Conservation (phyloP, 371 early-diverging fungal genomes). For the Lichtheimia ornata region DNA sequence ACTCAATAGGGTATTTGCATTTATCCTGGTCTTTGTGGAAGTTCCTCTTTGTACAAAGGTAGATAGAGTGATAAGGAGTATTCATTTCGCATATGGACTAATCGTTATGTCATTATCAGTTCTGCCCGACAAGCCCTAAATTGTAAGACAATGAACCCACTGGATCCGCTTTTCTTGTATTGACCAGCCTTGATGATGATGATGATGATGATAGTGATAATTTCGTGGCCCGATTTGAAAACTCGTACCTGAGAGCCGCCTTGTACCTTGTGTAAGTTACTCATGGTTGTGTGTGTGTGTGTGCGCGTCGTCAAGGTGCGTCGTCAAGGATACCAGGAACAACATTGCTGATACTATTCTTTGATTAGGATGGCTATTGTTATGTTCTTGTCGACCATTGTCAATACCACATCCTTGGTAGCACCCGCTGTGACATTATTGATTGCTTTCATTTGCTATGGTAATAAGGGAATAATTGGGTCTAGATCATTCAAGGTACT, state of each 20-base stretch:
- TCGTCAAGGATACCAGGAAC: background rate
- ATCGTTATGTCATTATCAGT: slow-evolving; percentile 13
- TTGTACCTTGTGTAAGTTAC: slow-evolving; percentile 37
- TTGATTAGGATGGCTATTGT: slow-evolving; percentile 32
- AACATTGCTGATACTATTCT: too few species aligned
- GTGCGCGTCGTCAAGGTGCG: slow-evolving; percentile 1
- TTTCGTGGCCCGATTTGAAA: slow-evolving; percentile 42
- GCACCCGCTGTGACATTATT: slow-evolving; percentile 39
- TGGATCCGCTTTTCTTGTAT: background rate
- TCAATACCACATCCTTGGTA: slow-evolving; percentile 29
- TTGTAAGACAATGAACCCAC: slow-evolving; percentile 28
- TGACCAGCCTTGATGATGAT: too few species aligned
- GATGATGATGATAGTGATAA: slow-evolving; percentile 27
- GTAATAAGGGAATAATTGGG: slow-evolving; percentile 16
- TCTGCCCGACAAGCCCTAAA: slow-evolving; percentile 50
- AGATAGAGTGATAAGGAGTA: slow-evolving; percentile 10
- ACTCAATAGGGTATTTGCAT: slow-evolving; percentile 38
- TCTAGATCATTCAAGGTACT: background rate
- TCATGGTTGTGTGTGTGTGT: background rate
- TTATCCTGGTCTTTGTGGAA: slow-evolving; percentile 48
- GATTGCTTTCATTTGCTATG: slow-evolving; percentile 37
- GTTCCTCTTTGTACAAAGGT: slow-evolving; percentile 47
- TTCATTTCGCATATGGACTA: background rate
- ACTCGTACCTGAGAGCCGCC: slow-evolving; percentile 35
- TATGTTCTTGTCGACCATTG: slow-evolving; percentile 41